phyloP scores from a whole-genome alignment of 2,329 filamentous ascomycete species.

The Akanthomyces dipterigenus region DNA sequence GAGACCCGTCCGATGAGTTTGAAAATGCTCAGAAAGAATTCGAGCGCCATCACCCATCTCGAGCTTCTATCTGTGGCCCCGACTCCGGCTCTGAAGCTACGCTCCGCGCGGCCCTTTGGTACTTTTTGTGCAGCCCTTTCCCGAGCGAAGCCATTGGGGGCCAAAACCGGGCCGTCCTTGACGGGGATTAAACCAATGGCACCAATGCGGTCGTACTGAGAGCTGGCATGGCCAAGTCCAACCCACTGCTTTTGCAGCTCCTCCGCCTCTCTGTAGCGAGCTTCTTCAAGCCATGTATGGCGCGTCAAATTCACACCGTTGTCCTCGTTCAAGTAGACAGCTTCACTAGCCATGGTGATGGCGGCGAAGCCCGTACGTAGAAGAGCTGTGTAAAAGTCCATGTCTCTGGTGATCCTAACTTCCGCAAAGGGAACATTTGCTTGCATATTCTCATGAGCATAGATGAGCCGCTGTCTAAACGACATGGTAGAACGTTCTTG shows the following conservation, averaged over 20 bases:
- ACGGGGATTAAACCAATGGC: constrained; percentile 50
- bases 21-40: constrained; percentile 70
- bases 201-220: constrained; percentile 45
- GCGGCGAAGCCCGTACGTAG: constrained; percentile 81
- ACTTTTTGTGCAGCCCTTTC: constrained; percentile 61
- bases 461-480: constrained; percentile 54
- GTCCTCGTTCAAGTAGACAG: constrained; percentile 92
- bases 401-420: constrained; percentile 73
- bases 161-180: constrained; percentile 35
- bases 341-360: constrained; percentile 88
- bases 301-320: constrained; percentile 63
- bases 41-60: constrained; percentile 68
- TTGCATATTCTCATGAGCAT: constrained; percentile 84
- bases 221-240: constrained; percentile 38
- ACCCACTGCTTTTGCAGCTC: constrained; percentile 46
- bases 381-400: constrained; percentile 93
- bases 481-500: constrained; percentile 26
- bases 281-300: constrained; percentile 88
- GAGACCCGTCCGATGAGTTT: constrained; percentile 27
- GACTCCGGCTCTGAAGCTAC: constrained; percentile 56
- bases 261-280: constrained; percentile 72
- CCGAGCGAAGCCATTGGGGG: constrained; percentile 56
- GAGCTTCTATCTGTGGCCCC: constrained; percentile 73
- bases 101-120: constrained; percentile 38
- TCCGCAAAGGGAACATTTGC: constrained; percentile 80